Evolutionary conservation across 768 basidiomycete genomes (phyloP), one percentile per base, ranked within the genome.

Genomic region (Mycena rebaudengoi): DNA sequence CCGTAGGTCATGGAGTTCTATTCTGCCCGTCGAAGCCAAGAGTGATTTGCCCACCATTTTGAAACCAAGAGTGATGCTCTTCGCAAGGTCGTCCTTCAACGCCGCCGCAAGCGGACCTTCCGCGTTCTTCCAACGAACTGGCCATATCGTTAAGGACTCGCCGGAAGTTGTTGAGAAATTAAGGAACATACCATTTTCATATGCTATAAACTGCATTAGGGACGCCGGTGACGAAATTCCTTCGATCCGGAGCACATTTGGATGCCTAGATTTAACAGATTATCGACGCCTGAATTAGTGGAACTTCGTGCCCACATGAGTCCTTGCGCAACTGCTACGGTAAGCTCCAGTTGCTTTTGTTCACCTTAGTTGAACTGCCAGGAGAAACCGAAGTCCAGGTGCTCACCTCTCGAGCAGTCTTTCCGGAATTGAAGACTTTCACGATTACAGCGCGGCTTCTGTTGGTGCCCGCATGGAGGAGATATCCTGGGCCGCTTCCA

Each of bases 101-200:
- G 53, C 53, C 2, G 39, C 53, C 16, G 53, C 53, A 28, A 54
- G 53, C 7, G 53, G 53, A 20, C 53, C 53, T 30, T 54, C 37
- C 28, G 53, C 53, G 21, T 11, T 54, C 53, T 43, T 25, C 26
- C 53, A 29, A 37, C 39, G 25, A 29, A 33, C 60, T 61, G 18
- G 20, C 26, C 5, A 32, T 8, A 7, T 6, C 1, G 2, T 43
- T 23, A 26, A n/a, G n/a, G n/a, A n/a, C n/a, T n/a, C n/a, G 4
- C 20, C 12, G 10, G 3, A 13, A 33, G 7, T 16, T 4, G 10
- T 2, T 21, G 37, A 5, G 0, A n/a, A 12, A 12, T 10, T 2
- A 26, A 12, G 32, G 18, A 4, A 1, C 7, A 7, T 16, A 60
- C 58, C 39, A 14, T 43, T 33, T 44, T 60, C 58, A 33, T 51